Evolutionary conservation across 768 basidiomycete species (phyloP), one percentile per base, ranked within the genome.

Genomic region (Cantharellus cinnabarinus): DNA sequence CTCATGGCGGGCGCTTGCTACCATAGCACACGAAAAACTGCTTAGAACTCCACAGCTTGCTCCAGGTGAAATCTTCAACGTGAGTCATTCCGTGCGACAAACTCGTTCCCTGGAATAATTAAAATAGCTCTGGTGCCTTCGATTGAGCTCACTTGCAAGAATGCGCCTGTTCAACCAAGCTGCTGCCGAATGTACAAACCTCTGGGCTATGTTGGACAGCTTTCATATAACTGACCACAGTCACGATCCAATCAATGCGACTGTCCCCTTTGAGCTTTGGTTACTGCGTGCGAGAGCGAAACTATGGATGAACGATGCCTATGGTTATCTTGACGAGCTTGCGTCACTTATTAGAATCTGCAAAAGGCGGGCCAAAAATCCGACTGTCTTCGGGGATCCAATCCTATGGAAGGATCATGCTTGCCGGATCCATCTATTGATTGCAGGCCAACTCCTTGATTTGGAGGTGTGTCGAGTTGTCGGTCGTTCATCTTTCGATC

Each of bases 391-490:
- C 20, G 67, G 66, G 55, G 61, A 50, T 48, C 37, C 53, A 15
- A 73, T 75, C 56, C 88, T 89, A 85, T 90, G 87, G 87, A 80
- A 80, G 61, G 87, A 90, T 68, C 78, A 87, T 59, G 80, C 81
- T 2, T 77, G 82, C 14, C 73, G 88, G 55, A 71, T 89, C n/a
- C 79, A 76, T 58, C 67, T 90, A 58, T 87, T 89, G 61, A 76
- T 88, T 53, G 85, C 86, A 1, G 83, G 83, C 41, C 85, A 89
- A 69, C 70, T 89, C 66, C 72, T 86, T 57, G 88, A 90, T 69
- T 86, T 88, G 81, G 86, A 85, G 74, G 86, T 83, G 52, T 29
- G 71, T 10, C 52, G 7, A 54, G 14, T 37, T 10, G 10, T 14
- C 52, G 7, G 20, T 14, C 7, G 35, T 59, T 2, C 5, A 42